Conservation (phyloP, 305 asterid species). For the Euphrasia arctica region DNA sequence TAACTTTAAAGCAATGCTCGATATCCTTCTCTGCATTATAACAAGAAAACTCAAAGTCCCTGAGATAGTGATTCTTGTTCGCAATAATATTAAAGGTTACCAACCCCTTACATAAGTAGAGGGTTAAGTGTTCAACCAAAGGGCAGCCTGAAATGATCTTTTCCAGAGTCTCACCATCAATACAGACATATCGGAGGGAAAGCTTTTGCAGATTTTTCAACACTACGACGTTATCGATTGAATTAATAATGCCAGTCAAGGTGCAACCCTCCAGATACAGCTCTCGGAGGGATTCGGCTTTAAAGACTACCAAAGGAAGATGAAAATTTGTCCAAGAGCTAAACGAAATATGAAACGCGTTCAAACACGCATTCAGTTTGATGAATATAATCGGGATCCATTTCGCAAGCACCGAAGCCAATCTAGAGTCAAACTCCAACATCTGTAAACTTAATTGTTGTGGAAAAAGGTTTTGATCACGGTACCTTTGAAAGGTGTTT, state of each 20-base stretch:
- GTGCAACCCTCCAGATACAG: neutral
- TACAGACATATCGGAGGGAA: neutral
- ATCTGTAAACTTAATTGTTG: neutral
- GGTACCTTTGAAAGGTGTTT: neutral
- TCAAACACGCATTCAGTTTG: too few relatives aligned
- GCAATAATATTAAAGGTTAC: neutral
- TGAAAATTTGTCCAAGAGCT: too few relatives aligned
- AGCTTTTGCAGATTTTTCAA: neutral
- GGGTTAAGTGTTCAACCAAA: neutral
- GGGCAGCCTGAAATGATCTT: neutral
- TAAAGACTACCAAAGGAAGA: neutral
- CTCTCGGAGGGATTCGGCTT: neutral
- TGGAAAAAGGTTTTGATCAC: neutral
- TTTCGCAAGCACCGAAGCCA: neutral
- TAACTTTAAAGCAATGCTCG: neutral
- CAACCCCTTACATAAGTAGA: neutral
- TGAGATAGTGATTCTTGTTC: neutral
- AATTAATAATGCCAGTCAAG: neutral
- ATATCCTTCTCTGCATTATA: neutral
- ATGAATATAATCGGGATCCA: neutral
- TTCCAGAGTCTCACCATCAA: neutral
- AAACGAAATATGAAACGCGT: too few relatives aligned
- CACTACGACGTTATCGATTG: too few relatives aligned
- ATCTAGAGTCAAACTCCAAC: neutral
- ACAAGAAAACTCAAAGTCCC: neutral